phyloP scores from a whole-genome alignment of 2,329 filamentous ascomycete species.

The Basipetospora chlamydospora region DNA sequence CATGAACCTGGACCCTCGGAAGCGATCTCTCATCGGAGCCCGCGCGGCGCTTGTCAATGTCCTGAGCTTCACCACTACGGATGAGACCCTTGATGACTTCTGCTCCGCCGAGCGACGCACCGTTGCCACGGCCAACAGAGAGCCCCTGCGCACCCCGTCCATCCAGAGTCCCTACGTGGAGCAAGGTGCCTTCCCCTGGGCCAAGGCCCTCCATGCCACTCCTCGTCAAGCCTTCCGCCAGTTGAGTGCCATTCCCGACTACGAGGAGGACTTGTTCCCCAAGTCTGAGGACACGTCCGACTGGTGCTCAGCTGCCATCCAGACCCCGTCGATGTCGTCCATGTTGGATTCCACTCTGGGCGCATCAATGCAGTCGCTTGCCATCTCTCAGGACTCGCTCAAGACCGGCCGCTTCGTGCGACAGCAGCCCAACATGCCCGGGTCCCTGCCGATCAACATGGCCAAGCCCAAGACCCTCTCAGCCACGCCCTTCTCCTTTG shows the following conservation, averaged over 20 bases:
- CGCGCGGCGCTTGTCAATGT: slow-evolving; percentile 66
- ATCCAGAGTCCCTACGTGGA: slow-evolving; percentile 77
- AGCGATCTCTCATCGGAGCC: slow-evolving; percentile 66
- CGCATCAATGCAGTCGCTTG: slow-evolving; percentile 63
- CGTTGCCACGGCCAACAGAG: slow-evolving; percentile 75
- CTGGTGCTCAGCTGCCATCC: slow-evolving; percentile 65
- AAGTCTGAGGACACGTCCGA: slow-evolving; percentile 57
- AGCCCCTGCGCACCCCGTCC: slow-evolving; percentile 89
- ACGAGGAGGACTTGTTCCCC: slow-evolving; percentile 73
- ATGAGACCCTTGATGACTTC: slow-evolving; percentile 87
- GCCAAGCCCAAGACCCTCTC: slow-evolving; percentile 56
- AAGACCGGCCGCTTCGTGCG: slow-evolving; percentile 26
- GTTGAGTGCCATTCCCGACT: slow-evolving; percentile 73
- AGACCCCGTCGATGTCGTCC: slow-evolving; percentile 72
- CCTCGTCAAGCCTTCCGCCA: slow-evolving; percentile 58
- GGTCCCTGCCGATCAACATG: slow-evolving; percentile 65
- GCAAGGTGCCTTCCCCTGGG: slow-evolving; percentile 82
- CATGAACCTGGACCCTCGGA: slow-evolving; percentile 79
- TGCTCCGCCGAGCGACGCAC: slow-evolving; percentile 67
- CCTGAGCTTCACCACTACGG: slow-evolving; percentile 84
- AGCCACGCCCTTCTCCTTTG: slow-evolving; percentile 64
- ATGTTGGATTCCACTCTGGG: slow-evolving; percentile 72
- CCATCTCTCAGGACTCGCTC: slow-evolving; percentile 22
- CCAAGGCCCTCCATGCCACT: slow-evolving; percentile 70
- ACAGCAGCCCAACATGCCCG: slow-evolving; percentile 30